Evolutionary conservation across 805 yeast genomes (phyloP), one percentile per base, ranked within the genome.

Genomic region (Yarrowia sp.): DNA sequence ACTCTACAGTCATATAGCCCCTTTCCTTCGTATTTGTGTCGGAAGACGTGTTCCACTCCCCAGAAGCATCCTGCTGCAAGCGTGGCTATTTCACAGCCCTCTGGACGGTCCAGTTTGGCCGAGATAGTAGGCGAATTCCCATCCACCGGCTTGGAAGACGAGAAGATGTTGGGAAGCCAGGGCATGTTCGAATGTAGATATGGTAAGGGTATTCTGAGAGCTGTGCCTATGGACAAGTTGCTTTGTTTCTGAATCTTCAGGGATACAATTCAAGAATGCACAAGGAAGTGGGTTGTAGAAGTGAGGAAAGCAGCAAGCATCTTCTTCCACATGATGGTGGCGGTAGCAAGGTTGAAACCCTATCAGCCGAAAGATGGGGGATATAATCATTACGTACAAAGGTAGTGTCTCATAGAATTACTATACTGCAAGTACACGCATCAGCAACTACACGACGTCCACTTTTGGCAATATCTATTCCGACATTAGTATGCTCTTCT

Each of bases 1-100:
- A 93, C 98, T 71, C 83, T 84, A 39, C 85, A 78, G 70, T 88
- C 97, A 14, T 85, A 71, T 18, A 93, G 72, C 29, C 90, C 90
- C 69, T 81, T 84, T 27, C 72, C 73, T 59, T 74, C 78, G 68
- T 83, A 88, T 65, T 87, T 80, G 71, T 88, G 88, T 65, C 86
- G 77, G 76, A 82, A 91, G 25, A 91, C 84, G 66, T 86, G 88
- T 69, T 93, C 97, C 13, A 87, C 90, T 21, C 76, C 76, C 74
- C 75, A 75, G 66, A 78, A 79, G 59, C 78, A 78, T 47, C 87
- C 87, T 10, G 84, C 86, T 6, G 84, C 87, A 10, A 84, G 71
- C 0, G 91, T 86, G 39, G 84, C 73, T n/a, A 84, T 67, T 67
- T 82, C 78, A 56, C 82, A 79, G 2, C 81, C 78, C 6, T 78